phyloP scores from a whole-genome alignment of 2,329 filamentous ascomycete genomes.

The Xylariaceae sp. region DNA sequence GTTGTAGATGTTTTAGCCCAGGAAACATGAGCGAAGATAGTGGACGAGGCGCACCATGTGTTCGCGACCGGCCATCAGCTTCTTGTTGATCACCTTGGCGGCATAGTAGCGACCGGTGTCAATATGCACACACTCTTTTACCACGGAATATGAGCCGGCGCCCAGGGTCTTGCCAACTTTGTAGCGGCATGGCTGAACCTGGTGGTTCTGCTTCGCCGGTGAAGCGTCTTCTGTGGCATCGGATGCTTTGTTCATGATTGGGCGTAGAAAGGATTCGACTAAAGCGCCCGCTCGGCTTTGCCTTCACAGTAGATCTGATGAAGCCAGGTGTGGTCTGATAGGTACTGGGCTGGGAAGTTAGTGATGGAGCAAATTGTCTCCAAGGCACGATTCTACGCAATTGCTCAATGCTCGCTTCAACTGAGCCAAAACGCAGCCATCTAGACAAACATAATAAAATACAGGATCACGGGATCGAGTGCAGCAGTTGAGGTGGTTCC shows the following conservation, averaged over 20 bases:
- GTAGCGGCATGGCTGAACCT: constrained; percentile 93
- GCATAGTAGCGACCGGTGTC: constrained; percentile 97
- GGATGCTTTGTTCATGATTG: constrained; percentile 23
- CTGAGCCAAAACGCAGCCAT: too few relatives aligned
- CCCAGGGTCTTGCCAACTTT: constrained; percentile 98
- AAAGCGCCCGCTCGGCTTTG: background rate
- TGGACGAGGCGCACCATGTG: constrained; percentile 69
- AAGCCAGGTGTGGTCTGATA: too few relatives aligned
- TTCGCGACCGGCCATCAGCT: constrained; percentile 92
- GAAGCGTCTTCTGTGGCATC: constrained; percentile 25
- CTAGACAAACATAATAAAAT: too few relatives aligned
- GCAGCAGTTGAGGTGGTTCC: too few relatives aligned
- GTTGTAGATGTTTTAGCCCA: constrained; percentile 3
- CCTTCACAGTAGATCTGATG: too few relatives aligned
- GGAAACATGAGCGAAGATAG: background rate
- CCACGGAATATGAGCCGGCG: constrained; percentile 94
- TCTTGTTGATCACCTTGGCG: constrained; percentile 98
- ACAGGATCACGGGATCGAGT: too few relatives aligned
- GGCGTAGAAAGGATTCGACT: background rate
- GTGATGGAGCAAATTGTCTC: too few relatives aligned
- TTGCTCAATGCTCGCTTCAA: too few relatives aligned
- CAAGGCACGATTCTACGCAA: too few relatives aligned
- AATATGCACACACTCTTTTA: constrained; percentile 98
- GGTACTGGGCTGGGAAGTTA: too few relatives aligned
- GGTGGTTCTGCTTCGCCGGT: constrained; percentile 39